phyloP scores from a whole-genome alignment of 306 rosid genomes.

The Macrotyloma uniflorum region DNA sequence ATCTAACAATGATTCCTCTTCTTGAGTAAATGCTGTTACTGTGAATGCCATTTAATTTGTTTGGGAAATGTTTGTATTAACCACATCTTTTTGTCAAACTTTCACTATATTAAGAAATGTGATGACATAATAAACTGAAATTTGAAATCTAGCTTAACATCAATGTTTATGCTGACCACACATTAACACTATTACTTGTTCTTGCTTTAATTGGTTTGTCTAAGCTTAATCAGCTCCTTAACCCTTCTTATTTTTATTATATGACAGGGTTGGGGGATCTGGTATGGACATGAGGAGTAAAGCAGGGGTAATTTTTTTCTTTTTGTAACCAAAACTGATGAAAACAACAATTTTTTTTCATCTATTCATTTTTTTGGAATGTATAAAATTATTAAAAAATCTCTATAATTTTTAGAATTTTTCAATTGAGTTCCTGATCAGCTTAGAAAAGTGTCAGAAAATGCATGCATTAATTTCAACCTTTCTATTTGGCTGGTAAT shows the following conservation, averaged over 20 bases:
- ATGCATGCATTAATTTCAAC: not conserved
- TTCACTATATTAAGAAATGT: not conserved
- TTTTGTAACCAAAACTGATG: not conserved
- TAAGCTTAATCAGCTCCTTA: not conserved
- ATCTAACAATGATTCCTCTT: not conserved
- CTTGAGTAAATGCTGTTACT: not conserved
- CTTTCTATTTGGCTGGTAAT: not conserved
- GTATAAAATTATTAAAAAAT: not conserved
- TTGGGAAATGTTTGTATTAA: not conserved
- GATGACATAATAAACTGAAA: not conserved
- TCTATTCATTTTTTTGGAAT: not conserved
- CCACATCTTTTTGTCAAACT: too few species aligned
- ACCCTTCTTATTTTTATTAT: not conserved
- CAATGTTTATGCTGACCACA: too few species aligned
- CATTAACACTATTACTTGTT: not conserved
- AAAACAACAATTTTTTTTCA: not conserved
- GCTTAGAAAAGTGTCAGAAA: not conserved
- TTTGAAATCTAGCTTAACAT: too few species aligned
- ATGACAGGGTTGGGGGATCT: constrained; percentile 88
- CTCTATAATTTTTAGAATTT: not conserved
- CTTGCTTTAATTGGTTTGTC: not conserved
- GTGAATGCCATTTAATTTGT: not conserved
- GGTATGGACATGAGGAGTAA: constrained; percentile 91
- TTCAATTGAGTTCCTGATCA: not conserved
- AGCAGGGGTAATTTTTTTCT: constrained; percentile 67